Conservation (phyloP, 1,139 yeast species). For the Dujonia santamariae region DNA sequence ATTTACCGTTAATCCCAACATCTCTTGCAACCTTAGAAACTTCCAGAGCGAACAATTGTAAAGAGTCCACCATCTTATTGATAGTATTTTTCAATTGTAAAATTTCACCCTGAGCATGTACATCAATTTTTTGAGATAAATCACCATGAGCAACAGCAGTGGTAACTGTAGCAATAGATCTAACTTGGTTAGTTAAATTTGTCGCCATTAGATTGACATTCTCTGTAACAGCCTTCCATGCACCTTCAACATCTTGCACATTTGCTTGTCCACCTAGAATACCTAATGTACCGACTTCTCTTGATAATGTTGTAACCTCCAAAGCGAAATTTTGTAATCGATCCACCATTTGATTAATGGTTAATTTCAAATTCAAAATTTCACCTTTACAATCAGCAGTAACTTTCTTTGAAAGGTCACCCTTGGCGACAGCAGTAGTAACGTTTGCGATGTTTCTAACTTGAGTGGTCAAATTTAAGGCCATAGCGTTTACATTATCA, state of each 20-base stretch:
- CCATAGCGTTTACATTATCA: conserved; percentile 90
- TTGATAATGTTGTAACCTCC: conserved; percentile 81
- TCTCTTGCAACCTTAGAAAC: conserved; percentile 88
- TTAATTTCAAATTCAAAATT: conserved; percentile 73
- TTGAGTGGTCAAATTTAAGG: conserved; percentile 79
- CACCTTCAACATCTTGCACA: conserved; percentile 90
- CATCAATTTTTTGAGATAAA: conserved; percentile 81
- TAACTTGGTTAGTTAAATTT: conserved; percentile 82
- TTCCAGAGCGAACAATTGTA: conserved; percentile 83
- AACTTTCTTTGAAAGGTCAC: conserved; percentile 80
- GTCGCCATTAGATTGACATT: conserved; percentile 90
- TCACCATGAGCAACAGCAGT: conserved; percentile 94
- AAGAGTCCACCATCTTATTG: conserved; percentile 88
- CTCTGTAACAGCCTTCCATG: conserved; percentile 90
- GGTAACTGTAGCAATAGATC: conserved; percentile 87
- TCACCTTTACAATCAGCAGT: conserved; percentile 91
- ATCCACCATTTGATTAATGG: conserved; percentile 86
- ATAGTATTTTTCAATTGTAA: conserved; percentile 76
- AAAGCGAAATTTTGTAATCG: conserved; percentile 84
- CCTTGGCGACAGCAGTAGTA: conserved; percentile 90
- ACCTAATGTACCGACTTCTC: conserved; percentile 89
- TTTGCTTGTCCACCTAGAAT: conserved; percentile 89
- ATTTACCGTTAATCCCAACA: conserved; percentile 89
- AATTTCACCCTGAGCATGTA: conserved; percentile 86
- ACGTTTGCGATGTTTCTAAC: conserved; percentile 89